Base-by-base conservation (phyloP, 2,329 filamentous ascomycete genomes). In the Metarhizium humberi region DNA sequence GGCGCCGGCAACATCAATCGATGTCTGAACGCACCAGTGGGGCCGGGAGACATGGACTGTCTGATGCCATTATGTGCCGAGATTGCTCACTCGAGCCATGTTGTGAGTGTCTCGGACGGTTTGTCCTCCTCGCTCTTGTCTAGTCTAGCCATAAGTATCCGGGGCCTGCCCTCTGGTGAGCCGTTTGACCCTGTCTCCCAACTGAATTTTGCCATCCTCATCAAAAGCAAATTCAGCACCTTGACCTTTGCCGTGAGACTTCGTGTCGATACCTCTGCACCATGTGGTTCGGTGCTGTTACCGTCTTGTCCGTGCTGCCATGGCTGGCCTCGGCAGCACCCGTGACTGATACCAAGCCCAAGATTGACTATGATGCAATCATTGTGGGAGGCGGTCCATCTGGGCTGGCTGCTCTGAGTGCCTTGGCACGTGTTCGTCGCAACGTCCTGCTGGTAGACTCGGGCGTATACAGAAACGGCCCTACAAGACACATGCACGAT, bases 401-500 rank as follows among this genome's bases (percentile, higher is more conserved):
- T 0, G 81, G 81, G 0, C 73, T 84, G 2, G 73, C 71, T 50
- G 76, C 75, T 2, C 60, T 81, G 51, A 84, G 80, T 55, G 80
- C 76, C 46, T 73, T 85, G n/a, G 80, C 78, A 6, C 78, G 82
- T 16, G 80, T 85, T 14, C 74, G 76, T 13, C 73, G 81, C 14
- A 78, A 73, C 6, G 75, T 77, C 0, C 67, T 84, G 7, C 64
- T 85, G 46, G 77, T 85, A 53, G 82, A 85, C 63, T 82, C 78
- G 20, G 77, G 75, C 13, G 70, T 75, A 34, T 85, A 85, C 60
- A 77, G 82, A 52, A 85, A 85, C 62, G 72, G 53, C 1, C 68
- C 73, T 0, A 84, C 82, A 0, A 68, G 81, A 14, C 75, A 82
- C 59, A 78, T 84, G 73, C 82, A 85, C 65, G 82, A 85, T 63